Base-by-base conservation (phyloP, 345 rosid species). In the Mercurialis annua region DNA sequence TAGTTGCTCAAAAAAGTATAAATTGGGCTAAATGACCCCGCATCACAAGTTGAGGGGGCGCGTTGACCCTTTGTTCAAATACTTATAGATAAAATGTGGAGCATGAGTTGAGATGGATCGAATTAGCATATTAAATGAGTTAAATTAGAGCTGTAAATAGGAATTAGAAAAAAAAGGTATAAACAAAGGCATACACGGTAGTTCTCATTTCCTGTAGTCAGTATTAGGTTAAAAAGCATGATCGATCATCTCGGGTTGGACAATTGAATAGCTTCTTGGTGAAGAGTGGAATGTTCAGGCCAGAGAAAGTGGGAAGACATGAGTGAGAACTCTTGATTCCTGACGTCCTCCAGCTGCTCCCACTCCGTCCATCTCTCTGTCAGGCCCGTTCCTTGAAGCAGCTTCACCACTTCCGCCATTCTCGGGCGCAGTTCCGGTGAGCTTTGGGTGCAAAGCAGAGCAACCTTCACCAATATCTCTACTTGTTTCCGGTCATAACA, bases 161-260 rank as follows among this genome's bases (percentile, higher is more conserved):
- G n/a, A n/a, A n/a, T n/a, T n/a, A n/a, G n/a, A n/a, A n/a, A n/a
- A n/a, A n/a, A n/a, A n/a, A n/a, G n/a, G n/a, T n/a, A n/a, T n/a
- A n/a, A n/a, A n/a, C n/a, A n/a, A n/a, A n/a, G n/a, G n/a, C n/a
- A n/a, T n/a, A n/a, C n/a, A n/a, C n/a, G n/a, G n/a, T n/a, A n/a
- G n/a, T n/a, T n/a, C n/a, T n/a, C n/a, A n/a, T n/a, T n/a, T n/a
- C n/a, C n/a, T n/a, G n/a, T n/a, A n/a, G n/a, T n/a, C n/a, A n/a
- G n/a, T n/a, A n/a, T n/a, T n/a, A n/a, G n/a, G n/a, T n/a, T n/a
- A n/a, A n/a, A n/a, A n/a, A n/a, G n/a, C n/a, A n/a, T n/a, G n/a
- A n/a, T n/a, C n/a, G n/a, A n/a, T n/a, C n/a, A 93, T 77, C 97
- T 87, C 54, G 94, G 85, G 70, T 68, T 74, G 0, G 97, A 93